phyloP scores from a whole-genome alignment of 2,329 filamentous ascomycete genomes.

The Xylariaceae sp. region DNA sequence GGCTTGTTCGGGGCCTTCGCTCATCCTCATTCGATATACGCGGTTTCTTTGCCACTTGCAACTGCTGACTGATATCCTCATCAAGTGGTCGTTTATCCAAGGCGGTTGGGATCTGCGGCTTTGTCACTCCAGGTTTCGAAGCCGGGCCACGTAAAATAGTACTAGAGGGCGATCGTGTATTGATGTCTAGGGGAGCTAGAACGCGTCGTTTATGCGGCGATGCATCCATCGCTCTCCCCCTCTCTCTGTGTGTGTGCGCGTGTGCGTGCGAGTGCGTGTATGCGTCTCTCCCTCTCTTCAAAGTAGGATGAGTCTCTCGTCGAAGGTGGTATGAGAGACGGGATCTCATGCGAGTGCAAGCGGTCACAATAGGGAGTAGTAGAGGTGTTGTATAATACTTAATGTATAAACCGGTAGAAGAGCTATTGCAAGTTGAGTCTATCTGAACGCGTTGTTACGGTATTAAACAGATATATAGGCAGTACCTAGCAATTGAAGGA shows the following conservation, averaged over 20 bases:
- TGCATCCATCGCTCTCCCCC: slow-evolving; percentile 27
- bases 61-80: slow-evolving; percentile 11
- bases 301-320: no score
- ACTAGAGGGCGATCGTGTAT: slow-evolving; percentile 30
- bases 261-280: no score
- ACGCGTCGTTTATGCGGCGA: slow-evolving; percentile 37
- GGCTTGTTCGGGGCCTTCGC: background rate
- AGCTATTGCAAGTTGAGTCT: no score
- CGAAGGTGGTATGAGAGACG: no score
- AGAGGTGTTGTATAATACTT: no score
- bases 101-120: slow-evolving; percentile 11
- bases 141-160: background rate
- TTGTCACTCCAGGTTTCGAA: slow-evolving; percentile 21
- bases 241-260: background rate
- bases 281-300: background rate
- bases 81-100: slow-evolving; percentile 27
- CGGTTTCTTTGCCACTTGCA: slow-evolving; percentile 27
- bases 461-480: background rate
- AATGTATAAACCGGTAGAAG: no score
- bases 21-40: slow-evolving; percentile 18
- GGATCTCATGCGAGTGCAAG: no score
- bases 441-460: background rate
- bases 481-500: background rate
- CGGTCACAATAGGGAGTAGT: no score
- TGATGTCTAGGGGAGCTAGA: slow-evolving; percentile 33